Evolutionary conservation across 192 early-diverging fungal genomes (phyloP), one percentile per base, ranked within the genome.

Genomic region (Neocallimastix lanati): DNA sequence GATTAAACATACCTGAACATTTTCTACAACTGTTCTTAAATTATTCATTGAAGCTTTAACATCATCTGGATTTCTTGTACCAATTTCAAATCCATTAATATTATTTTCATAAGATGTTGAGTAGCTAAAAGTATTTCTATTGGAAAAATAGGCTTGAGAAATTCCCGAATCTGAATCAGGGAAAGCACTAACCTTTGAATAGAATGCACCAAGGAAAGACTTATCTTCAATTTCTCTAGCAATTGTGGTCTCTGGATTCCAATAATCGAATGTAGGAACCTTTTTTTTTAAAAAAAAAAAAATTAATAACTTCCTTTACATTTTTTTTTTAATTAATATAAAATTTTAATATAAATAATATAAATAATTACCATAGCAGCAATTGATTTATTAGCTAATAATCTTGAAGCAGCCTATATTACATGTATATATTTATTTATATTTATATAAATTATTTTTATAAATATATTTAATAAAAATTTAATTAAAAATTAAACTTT

Each of bases 131-230:
- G 84, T 25, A 82, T 86, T 80, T 33, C 82, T 78, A 77, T 82
- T 84, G 13, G 81, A 77, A 80, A 89, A 89, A 80, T 87, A 88
- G 12, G 82, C 83, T 21, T 82, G 76, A 4, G 80, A 81, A 1
- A 88, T 21, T 29, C 76, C 82, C 2, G 82, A 86, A 76, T 83
- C 82, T 67, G 81, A 79, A 77, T 88, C 88, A 21, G 85, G 81
- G 80, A 89, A 87, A 40, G 78, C 81, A 35, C 76, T 79, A 18
- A 84, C 40, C 28, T 83, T 80, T 30, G 81, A 28, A 84, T 84
- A 90, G 76, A 93, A 94, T 14, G 92, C 92, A 4, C 94, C 94
- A 1, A 96, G 84, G 33, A 94, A 82, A n/a, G 92, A 89, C 15
- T 87, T 76, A 6, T 88, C 78, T 80, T 94, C 93, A 21, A 94